Conservation (phyloP, 371 early-diverging fungal species). For the Smittium mucronatum region DNA sequence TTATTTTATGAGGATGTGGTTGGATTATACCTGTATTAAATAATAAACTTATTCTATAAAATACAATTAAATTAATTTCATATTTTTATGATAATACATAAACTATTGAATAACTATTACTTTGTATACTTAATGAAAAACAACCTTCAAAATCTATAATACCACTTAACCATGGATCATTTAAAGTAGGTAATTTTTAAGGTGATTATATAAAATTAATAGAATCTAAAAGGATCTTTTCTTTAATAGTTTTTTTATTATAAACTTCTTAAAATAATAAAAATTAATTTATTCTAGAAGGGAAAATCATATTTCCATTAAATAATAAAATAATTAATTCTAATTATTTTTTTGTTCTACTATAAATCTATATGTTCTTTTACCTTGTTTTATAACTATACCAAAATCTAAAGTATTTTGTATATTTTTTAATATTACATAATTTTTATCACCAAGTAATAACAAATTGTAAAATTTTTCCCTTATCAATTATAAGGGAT, state of each 20-base stretch:
- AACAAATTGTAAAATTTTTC: slow-evolving; percentile 14
- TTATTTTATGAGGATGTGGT: slow-evolving; percentile 11
- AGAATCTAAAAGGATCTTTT: slow-evolving; percentile 8
- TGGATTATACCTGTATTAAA: slow-evolving; percentile 12
- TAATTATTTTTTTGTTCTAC: slow-evolving; percentile 9
- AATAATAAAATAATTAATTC: slow-evolving; percentile 13
- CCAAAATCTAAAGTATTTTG: slow-evolving; percentile 14
- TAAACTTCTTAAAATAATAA: background rate
- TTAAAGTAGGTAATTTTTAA: slow-evolving; percentile 8
- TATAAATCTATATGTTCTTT: slow-evolving; percentile 9
- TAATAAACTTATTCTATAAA: slow-evolving; percentile 11
- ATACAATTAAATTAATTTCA: slow-evolving; percentile 13
- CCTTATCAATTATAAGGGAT: slow-evolving; percentile 11
- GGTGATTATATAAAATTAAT: slow-evolving; percentile 13
- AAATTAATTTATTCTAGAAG: slow-evolving; percentile 16
- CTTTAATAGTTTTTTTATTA: slow-evolving; percentile 15
- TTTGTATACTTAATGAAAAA: background rate
- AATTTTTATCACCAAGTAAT: slow-evolving; percentile 11
- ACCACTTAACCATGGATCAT: slow-evolving; percentile 4
- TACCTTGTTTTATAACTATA: slow-evolving; percentile 20
- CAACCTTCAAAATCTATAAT: slow-evolving; percentile 9
- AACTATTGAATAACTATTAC: background rate
- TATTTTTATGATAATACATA: slow-evolving; percentile 14
- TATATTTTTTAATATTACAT: slow-evolving; percentile 14
- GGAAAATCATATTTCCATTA: slow-evolving; percentile 16